Evolutionary conservation across 179 eudicot species (phyloP).

Genomic region (Spergularia azorica): DNA sequence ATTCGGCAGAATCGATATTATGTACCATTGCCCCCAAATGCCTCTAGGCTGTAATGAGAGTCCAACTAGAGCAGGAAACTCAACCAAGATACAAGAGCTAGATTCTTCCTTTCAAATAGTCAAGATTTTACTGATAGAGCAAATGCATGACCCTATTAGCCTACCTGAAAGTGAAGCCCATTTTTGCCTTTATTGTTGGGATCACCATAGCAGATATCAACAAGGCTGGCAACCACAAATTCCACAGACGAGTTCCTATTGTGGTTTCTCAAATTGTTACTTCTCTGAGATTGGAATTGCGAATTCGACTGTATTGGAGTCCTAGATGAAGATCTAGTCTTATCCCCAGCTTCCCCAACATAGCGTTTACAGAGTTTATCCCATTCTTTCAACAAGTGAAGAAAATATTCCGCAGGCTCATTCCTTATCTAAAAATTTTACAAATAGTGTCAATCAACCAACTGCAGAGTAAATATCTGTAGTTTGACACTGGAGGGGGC

Average conservation of each 20-base stretch:
- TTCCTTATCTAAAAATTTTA: slow-evolving; percentile 64
- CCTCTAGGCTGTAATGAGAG: not conserved
- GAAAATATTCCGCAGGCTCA: slow-evolving; percentile 80
- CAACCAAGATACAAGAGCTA: not conserved
- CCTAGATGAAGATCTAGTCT: slow-evolving; percentile 35
- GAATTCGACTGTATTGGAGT: slow-evolving; percentile 17
- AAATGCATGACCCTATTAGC: slow-evolving; percentile 3
- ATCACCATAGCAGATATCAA: slow-evolving; percentile 86
- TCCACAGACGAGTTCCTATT: slow-evolving; percentile 39
- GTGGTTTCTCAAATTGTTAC: slow-evolving; percentile 14
- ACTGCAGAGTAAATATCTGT: not conserved
- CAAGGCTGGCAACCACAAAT: slow-evolving; percentile 64
- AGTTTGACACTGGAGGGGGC: slow-evolving; percentile 14
- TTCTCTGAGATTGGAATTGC: slow-evolving; percentile 22
- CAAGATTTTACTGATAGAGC: not conserved
- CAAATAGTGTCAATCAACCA: not conserved
- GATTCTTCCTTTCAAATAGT: slow-evolving; percentile 1
- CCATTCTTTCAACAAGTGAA: slow-evolving; percentile 81
- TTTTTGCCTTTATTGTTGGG: slow-evolving; percentile 56
- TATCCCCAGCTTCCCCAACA: slow-evolving; percentile 38
- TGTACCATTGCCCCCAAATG: not conserved
- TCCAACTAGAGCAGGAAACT: not conserved
- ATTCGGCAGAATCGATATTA: not conserved
- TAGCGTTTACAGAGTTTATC: slow-evolving; percentile 69
- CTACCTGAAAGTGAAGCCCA: slow-evolving; percentile 78